Conservation (phyloP, 768 basidiomycete genomes). For the Solioccasus polychromus region DNA sequence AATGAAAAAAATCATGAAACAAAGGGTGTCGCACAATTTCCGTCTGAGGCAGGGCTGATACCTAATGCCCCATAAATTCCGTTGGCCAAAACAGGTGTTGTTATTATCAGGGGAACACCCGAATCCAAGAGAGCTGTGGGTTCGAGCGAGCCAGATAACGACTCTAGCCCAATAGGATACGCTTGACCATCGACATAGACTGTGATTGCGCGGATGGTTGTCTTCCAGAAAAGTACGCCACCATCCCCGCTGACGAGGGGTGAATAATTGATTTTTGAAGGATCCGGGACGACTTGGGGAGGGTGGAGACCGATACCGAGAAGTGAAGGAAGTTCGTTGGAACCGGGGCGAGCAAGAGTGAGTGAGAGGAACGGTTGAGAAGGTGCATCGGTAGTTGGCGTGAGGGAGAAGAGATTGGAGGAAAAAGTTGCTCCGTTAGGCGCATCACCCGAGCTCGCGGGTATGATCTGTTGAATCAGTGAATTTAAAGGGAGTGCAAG, state of each 20-base stretch:
- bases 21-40: conserved; percentile 52
- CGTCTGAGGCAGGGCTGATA: conserved; percentile 54
- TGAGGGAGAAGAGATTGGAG: conserved; percentile 71
- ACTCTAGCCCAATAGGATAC: conserved; percentile 41
- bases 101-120: conserved; percentile 65
- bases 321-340: conserved; percentile 48
- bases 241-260: conserved; percentile 37
- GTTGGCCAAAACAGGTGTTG: conserved; percentile 60
- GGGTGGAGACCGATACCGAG: conserved; percentile 75
- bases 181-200: conserved; percentile 52
- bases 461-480: conserved; percentile 52
- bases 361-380: conserved; percentile 64
- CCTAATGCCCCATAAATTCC: conserved; percentile 77
- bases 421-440: conserved; percentile 66
- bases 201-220: conserved; percentile 51
- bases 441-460: conserved; percentile 44
- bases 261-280: conserved; percentile 49
- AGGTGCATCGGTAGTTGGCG: conserved; percentile 51
- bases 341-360: conserved; percentile 67
- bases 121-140: conserved; percentile 74
- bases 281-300: conserved; percentile 45
- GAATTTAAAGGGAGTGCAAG: conserved; percentile 73
- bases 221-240: conserved; percentile 64
- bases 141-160: conserved; percentile 37
- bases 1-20: background rate